Percentiles rank a stretch among this genome's conserved stretches.
phyloP scores from a whole-genome alignment of 2,329 filamentous ascomycete genomes.

The Lecanicillium sp. region DNA sequence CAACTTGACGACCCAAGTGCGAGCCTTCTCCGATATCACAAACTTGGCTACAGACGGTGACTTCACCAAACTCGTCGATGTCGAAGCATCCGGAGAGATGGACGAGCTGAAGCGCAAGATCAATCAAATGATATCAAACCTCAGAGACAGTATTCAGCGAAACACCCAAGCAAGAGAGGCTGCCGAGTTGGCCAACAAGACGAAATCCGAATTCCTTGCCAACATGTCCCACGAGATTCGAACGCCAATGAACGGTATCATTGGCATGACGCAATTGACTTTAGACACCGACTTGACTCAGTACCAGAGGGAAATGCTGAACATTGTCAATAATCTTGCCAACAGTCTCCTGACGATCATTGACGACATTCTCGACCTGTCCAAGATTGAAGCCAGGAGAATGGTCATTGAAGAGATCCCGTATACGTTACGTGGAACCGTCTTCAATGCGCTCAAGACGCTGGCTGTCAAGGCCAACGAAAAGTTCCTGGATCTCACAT shows the following conservation, averaged over 20 bases:
- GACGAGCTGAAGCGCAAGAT: slow-evolving; percentile 98
- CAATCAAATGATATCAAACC: slow-evolving; percentile 97
- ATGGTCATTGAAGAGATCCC: slow-evolving; percentile 99
- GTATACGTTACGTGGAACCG: slow-evolving; percentile 86
- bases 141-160: slow-evolving; percentile 91
- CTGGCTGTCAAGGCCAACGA: slow-evolving; percentile 96
- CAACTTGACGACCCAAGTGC: slow-evolving; percentile 83
- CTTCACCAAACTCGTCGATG: slow-evolving; percentile 93
- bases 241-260: slow-evolving; percentile 96
- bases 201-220: slow-evolving; percentile 95
- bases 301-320: slow-evolving; percentile 96
- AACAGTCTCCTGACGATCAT: slow-evolving; percentile 97
- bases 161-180: slow-evolving; percentile 95
- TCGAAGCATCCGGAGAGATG: slow-evolving; percentile 98
- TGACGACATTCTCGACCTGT: slow-evolving; percentile 71
- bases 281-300: slow-evolving; percentile 91
- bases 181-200: slow-evolving; percentile 93
- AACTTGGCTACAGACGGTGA: slow-evolving; percentile 95
- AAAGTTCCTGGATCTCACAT: slow-evolving; percentile 86
- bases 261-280: slow-evolving; percentile 95
- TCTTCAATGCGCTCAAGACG: slow-evolving; percentile 96
- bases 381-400: slow-evolving; percentile 85
- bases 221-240: slow-evolving; percentile 99
- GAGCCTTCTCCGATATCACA: slow-evolving; percentile 97
- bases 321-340: slow-evolving; percentile 93